Percentiles rank a stretch among this genome's conserved stretches.
These are phyloP conservation scores for Solanum microdontum DNA, from an alignment of 257 asterid species.

Conservation along the genomic window DNA sequence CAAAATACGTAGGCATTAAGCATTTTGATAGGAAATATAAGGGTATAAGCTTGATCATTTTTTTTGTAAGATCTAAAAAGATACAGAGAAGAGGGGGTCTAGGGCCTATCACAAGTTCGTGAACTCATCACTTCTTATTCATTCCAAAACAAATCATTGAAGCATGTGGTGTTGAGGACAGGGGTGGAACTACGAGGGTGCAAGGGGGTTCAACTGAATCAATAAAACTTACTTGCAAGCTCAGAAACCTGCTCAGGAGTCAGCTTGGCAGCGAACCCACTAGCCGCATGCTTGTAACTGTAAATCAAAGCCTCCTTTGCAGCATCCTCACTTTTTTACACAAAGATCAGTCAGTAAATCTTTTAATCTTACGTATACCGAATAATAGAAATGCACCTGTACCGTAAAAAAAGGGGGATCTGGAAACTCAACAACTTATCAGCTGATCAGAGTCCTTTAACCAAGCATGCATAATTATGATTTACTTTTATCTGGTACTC, in stretches of 20 bases:
- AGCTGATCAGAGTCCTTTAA: background rate
- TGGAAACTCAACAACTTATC: background rate
- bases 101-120: background rate
- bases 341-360: background rate
- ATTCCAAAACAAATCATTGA: background rate
- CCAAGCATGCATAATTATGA: background rate
- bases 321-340: slow-evolving; percentile 10
- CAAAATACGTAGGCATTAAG: background rate
- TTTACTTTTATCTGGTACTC: background rate
- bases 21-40: background rate
- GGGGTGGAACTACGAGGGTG: background rate
- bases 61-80: background rate
- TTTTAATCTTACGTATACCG: background rate
- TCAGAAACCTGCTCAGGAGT: slow-evolving; percentile 11
- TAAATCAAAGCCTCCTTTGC: slow-evolving; percentile 9
- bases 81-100: background rate
- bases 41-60: background rate
- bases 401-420: background rate
- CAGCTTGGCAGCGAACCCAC: slow-evolving; percentile 13
- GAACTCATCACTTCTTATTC: background rate
- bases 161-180: background rate
- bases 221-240: slow-evolving; percentile 4
- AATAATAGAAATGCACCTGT: background rate
- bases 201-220: background rate
- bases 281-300: slow-evolving; percentile 1